phyloP scores from a whole-genome alignment of 176 grass and related monocot genomes.

The Musa troglodytarum region DNA sequence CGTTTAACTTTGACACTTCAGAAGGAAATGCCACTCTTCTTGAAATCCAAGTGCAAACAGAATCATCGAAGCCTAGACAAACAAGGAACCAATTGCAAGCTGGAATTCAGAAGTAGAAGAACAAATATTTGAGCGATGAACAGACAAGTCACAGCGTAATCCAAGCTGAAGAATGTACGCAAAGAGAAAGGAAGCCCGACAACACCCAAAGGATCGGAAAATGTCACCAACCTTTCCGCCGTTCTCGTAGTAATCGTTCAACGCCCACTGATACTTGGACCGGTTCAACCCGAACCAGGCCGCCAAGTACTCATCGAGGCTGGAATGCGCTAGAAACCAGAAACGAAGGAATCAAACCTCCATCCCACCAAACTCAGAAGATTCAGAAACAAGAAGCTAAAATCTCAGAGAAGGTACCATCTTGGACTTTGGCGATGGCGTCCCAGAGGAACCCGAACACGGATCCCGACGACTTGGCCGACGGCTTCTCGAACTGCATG shows the following conservation, averaged over 20 bases:
- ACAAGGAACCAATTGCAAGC: background rate
- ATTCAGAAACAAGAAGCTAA: background rate
- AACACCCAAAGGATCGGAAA: background rate
- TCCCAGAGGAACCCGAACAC: conserved; percentile 41
- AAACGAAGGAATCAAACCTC: conserved; percentile 9
- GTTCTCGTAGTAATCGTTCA: conserved; percentile 61
- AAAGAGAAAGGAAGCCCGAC: background rate
- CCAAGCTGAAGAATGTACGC: background rate
- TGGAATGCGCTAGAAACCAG: conserved; percentile 49
- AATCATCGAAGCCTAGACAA: background rate
- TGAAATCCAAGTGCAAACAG: background rate
- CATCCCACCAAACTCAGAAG: conserved; percentile 1
- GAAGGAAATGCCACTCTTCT: background rate
- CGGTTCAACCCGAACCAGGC: conserved; percentile 77
- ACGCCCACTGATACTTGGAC: conserved; percentile 77
- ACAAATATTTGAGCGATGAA: background rate
- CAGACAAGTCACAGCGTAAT: background rate
- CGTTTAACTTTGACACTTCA: background rate
- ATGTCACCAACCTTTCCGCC: conserved; percentile 37
- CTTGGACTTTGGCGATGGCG: conserved; percentile 46
- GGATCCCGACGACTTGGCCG: conserved; percentile 15
- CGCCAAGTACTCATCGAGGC: conserved; percentile 67
- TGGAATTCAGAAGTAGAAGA: background rate
- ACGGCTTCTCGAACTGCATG: conserved; percentile 27
- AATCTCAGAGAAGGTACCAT: conserved; percentile 38